These are phyloP conservation scores for Boletus rex-veris DNA, from an alignment of 768 basidiomycete genomes.

Conservation along the genomic window DNA sequence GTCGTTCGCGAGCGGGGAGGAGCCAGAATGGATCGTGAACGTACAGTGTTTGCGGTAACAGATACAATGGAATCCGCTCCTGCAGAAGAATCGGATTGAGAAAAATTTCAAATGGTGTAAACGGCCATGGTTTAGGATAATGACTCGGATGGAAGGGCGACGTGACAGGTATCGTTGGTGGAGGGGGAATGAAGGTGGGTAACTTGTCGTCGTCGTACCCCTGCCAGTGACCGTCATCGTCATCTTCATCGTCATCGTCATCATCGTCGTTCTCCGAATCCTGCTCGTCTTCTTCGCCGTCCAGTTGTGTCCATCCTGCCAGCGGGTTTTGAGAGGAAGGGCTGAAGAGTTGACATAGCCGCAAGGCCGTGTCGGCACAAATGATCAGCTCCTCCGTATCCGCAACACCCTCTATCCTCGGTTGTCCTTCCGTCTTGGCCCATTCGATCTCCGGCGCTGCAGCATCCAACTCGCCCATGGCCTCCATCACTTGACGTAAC, in stretches of 20 bases:
- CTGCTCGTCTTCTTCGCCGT: too few relatives aligned
- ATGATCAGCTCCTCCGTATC: slow-evolving; percentile 15
- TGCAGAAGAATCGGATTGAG: slow-evolving; percentile 28
- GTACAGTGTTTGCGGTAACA: slow-evolving; percentile 40
- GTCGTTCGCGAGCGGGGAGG: slow-evolving; percentile 19
- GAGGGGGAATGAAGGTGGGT: background rate
- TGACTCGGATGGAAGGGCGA: slow-evolving; percentile 32
- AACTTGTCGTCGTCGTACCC: too few relatives aligned
- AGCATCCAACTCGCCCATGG: slow-evolving; percentile 13
- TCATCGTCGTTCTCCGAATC: too few relatives aligned
- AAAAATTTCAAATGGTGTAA: slow-evolving; percentile 33
- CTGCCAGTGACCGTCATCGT: too few relatives aligned
- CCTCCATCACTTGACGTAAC: slow-evolving; percentile 11
- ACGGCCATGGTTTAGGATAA: slow-evolving; percentile 41
- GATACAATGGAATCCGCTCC: slow-evolving; percentile 31
- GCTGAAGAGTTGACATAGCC: background rate
- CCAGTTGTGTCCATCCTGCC: too few relatives aligned
- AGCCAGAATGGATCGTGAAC: slow-evolving; percentile 44
- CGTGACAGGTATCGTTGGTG: slow-evolving; percentile 6
- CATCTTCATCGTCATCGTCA: too few relatives aligned
- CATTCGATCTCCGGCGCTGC: slow-evolving; percentile 20
- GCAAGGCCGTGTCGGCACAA: background rate
- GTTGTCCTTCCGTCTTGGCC: slow-evolving; percentile 21
- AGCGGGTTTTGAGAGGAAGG: too few relatives aligned
- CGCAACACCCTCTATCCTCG: slow-evolving; percentile 14